Evolutionary conservation across 2,329 filamentous ascomycete genomes (phyloP).

Genomic region (Aspergillus quadrilineatus): DNA sequence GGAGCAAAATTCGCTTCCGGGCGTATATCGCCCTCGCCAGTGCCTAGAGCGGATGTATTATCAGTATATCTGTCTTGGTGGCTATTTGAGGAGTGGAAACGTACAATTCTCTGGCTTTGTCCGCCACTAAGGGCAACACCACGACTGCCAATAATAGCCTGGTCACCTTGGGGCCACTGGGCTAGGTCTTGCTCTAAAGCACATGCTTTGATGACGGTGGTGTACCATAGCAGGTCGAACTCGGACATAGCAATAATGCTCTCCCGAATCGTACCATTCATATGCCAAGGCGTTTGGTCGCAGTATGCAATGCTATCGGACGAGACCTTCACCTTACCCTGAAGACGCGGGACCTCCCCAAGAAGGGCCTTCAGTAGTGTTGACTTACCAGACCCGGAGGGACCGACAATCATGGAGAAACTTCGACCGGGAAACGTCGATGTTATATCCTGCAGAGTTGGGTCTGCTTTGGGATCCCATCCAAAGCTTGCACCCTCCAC

Average conservation of each 20-base stretch:
- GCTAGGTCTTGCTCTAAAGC: slow-evolving; percentile 41
- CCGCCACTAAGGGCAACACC: slow-evolving; percentile 54
- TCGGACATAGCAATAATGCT: slow-evolving; percentile 40
- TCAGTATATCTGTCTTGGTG: too few relatives aligned
- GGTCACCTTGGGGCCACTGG: slow-evolving; percentile 42
- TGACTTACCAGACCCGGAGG: slow-evolving; percentile 55
- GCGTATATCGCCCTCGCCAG: slow-evolving; percentile 55
- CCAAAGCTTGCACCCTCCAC: slow-evolving; percentile 50
- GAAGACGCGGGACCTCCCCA: slow-evolving; percentile 40
- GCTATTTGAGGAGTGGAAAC: slow-evolving; percentile 16
- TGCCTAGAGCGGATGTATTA: slow-evolving; percentile 26
- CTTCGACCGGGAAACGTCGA: slow-evolving; percentile 43
- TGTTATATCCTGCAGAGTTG: slow-evolving; percentile 44
- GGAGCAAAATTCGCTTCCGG: slow-evolving; percentile 47
- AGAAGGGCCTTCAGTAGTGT: slow-evolving; percentile 49
- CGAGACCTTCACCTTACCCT: slow-evolving; percentile 35
- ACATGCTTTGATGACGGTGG: slow-evolving; percentile 38
- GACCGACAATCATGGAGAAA: slow-evolving; percentile 51
- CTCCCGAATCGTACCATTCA: slow-evolving; percentile 43
- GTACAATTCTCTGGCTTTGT: slow-evolving; percentile 52
- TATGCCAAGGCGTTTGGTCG: slow-evolving; percentile 43
- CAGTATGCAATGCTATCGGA: slow-evolving; percentile 41
- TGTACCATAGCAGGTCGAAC: slow-evolving; percentile 40
- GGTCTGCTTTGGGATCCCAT: slow-evolving; percentile 46
- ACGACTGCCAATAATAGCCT: slow-evolving; percentile 52